These are phyloP conservation scores for Neofusicoccum ribis DNA, from an alignment of 2,329 filamentous ascomycete genomes.

Conservation along the genomic window DNA sequence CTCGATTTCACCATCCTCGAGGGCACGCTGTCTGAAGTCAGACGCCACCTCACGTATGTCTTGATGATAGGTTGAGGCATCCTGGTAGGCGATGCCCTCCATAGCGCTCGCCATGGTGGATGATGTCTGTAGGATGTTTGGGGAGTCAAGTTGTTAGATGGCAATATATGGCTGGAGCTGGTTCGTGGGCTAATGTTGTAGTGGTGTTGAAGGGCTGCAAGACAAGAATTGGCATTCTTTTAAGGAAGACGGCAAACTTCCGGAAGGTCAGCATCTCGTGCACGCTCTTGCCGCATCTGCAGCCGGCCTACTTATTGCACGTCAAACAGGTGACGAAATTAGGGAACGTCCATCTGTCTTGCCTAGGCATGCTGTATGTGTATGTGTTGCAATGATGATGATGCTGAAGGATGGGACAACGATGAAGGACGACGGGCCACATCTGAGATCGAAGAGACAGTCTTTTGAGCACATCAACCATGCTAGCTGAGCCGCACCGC, in stretches of 20 bases:
- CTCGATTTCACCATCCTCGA: background rate
- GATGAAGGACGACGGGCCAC: background rate
- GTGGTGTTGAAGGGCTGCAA: background rate
- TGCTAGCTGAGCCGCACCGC: conserved; percentile 7
- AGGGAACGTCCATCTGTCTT: background rate
- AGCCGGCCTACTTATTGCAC: background rate
- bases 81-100: conserved; percentile 18
- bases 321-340: background rate
- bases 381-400: background rate
- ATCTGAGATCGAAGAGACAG: conserved; percentile 10
- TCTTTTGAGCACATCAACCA: conserved; percentile 9
- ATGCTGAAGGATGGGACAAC: background rate
- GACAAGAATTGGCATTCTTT: background rate
- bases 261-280: background rate
- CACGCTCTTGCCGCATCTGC: background rate
- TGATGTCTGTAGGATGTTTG: background rate
- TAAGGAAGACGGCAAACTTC: background rate
- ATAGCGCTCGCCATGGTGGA: background rate
- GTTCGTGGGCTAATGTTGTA: background rate
- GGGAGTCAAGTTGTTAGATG: background rate
- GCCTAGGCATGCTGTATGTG: background rate
- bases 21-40: background rate
- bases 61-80: conserved; percentile 16
- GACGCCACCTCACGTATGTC: conserved; percentile 11
- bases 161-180: background rate